A percentile compares a stretch with the other conserved stretches of the same genome.
These are phyloP conservation scores for Xerocomus spinulosus DNA, from an alignment of 768 basidiomycete species.

Conservation along the genomic window DNA sequence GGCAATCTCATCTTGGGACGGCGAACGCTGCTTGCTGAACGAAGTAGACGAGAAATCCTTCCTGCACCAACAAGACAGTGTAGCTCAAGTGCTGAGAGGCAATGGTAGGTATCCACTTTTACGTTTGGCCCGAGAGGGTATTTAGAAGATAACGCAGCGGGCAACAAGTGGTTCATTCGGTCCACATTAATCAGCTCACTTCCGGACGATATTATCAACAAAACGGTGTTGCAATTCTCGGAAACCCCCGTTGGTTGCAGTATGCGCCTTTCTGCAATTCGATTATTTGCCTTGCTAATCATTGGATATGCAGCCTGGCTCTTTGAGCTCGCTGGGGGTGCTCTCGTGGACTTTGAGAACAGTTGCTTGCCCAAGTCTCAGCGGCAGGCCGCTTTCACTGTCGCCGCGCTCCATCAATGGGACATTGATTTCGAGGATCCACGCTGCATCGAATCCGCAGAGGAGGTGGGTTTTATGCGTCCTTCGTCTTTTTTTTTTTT, in stretches of 20 bases:
- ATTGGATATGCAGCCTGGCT: conserved; percentile 63
- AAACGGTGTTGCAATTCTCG: conserved; percentile 77
- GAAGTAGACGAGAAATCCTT: conserved; percentile 91
- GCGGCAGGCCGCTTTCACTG: conserved; percentile 76
- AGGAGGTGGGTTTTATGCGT: conserved; percentile 49
- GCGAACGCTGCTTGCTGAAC: conserved; percentile 79
- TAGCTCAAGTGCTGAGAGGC: conserved; percentile 84
- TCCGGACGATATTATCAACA: conserved; percentile 80
- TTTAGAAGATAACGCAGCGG: conserved; percentile 40
- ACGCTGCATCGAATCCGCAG: conserved; percentile 76
- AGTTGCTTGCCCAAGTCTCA: conserved; percentile 73
- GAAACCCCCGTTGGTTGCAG: conserved; percentile 89
- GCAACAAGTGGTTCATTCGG: conserved; percentile 89
- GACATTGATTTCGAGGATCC: conserved; percentile 78
- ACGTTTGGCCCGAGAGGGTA: not conserved
- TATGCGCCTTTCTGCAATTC: conserved; percentile 39
- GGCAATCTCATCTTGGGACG: conserved; percentile 85
- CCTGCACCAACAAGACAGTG: conserved; percentile 84
- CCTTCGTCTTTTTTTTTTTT: not conserved
- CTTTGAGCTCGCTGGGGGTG: conserved; percentile 86
- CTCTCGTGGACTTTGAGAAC: conserved; percentile 66
- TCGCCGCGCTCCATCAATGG: conserved; percentile 92
- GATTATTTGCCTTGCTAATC: conserved; percentile 1
- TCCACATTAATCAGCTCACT: conserved; percentile 79
- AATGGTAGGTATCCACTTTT: conserved; percentile 47